Evolutionary conservation across 1,284 basidiomycete species (phyloP), one percentile per base, ranked within the genome.

Genomic region (Cutaneotrichosporon sp.): DNA sequence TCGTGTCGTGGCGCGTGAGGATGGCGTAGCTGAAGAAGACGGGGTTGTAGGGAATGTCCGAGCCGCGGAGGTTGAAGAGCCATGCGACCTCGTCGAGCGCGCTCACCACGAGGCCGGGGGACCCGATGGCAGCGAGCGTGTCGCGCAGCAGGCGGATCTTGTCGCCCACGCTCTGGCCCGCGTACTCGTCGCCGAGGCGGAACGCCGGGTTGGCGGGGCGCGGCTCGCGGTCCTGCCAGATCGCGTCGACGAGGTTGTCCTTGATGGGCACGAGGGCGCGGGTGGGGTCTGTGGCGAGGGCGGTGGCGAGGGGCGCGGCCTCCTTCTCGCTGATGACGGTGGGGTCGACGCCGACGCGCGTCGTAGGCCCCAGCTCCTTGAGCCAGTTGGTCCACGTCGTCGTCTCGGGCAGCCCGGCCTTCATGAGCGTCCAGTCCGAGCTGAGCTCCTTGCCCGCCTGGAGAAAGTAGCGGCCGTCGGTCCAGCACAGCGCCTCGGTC

Each of bases 1-100:
- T 82, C 0, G 87, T 86, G 4, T 84, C 83, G 52, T 89, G 83
- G 14, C 80, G 78, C 2, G 89, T 89, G 31, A 98, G 82, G 38
- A 95, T 83, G 2, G 92, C 90, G 75, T 95, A 97, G 0, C 91
- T 87, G 73, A 97, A 97, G 82, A 99, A 98, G 24, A 99, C 95
- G 66, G 93, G 93, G 74, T 97, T 98, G 81, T 86, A 98, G 42
- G 89, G 88, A 65, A 98, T 95, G 76, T 98, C 95, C 2, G 87
- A 86, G 1, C 95, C 94, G 63, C 95, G 87, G 47, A 99, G 82
- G 79, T 98, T 98, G 81, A 97, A 92, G 31, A 97, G 76, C 95
- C 95, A 94, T 0, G 91, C 92, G 50, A 92, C 86, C 73, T 95
- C 93, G 75, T 95, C 93, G 9, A 97, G 85, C 82, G 88, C 86